Conservation (phyloP, 2,329 filamentous ascomycete genomes). For the Aspergillus fumigatiaffinis region DNA sequence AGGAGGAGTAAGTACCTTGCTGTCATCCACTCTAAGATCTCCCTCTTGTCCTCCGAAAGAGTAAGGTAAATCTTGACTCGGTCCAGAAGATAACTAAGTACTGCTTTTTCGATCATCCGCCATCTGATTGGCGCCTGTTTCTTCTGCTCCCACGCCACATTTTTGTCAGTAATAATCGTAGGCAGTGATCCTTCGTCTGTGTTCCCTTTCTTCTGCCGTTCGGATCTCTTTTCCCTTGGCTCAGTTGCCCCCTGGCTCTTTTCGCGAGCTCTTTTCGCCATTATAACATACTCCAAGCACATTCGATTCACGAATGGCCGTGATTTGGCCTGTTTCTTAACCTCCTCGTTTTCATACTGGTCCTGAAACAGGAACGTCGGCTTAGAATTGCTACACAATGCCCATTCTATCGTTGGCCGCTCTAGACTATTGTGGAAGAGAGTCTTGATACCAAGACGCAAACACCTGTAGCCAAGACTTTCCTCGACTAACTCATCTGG, state of each 20-base stretch:
- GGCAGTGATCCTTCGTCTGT: background rate
- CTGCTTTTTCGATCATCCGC: background rate
- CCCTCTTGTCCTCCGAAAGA: background rate
- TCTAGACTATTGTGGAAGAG: background rate
- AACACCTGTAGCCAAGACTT: background rate
- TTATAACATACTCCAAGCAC: background rate
- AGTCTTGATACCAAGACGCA: background rate
- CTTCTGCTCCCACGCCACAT: background rate
- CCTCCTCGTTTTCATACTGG: background rate
- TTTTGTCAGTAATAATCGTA: background rate
- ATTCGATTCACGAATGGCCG: background rate
- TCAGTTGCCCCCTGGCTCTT: background rate
- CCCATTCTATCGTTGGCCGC: background rate
- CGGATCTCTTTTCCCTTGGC: background rate
- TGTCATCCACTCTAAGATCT: background rate
- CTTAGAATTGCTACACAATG: background rate
- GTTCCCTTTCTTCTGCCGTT: background rate
- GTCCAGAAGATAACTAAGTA: background rate
- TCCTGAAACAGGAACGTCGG: background rate
- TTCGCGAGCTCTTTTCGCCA: background rate
- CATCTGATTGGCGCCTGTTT: background rate
- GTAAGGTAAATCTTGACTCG: background rate
- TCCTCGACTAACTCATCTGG: background rate
- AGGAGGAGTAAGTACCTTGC: too few relatives aligned
- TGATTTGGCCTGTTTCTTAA: background rate